Base-by-base conservation (phyloP, 163 green algal species). In the Coccomyxa subellipsoidea region DNA sequence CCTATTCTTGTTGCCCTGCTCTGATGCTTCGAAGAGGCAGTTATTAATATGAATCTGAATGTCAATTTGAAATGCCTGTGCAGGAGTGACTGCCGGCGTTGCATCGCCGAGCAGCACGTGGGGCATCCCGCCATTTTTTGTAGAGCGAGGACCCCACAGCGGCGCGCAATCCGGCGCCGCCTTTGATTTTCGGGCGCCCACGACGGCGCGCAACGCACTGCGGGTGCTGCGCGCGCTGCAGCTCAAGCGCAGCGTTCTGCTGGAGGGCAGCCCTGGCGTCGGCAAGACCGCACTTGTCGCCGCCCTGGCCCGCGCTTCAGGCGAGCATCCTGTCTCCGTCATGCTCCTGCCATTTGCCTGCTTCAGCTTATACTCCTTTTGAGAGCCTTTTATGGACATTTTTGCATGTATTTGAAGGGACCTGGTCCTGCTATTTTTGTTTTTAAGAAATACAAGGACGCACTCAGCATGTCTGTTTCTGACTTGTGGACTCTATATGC, bases 181-280 rank as follows among this genome's bases (percentile, higher is more conserved):
- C 23, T 99, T 98, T 85, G 90, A 96, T 75, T 94, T 98, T 78
- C 31, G 54, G 25, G 94, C 97, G 0, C 94, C 93, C 6, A 98
- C 97, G 18, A 96, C 95, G 0, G 85, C 87, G 0, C 87, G 92
- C 82, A 99, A 99, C 83, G 93, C 91, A 3, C 92, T 96, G 85
- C 91, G 95, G 21, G 83, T 99, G 38, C 89, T 99, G 82, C 89
- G 96, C 10, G 95, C 95, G 1, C 38, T 87, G 84, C 89, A 94
- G 88, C 82, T 95, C 79, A 84, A 79, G 69, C 96, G 95, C 88
- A 88, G 96, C 38, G 91, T 99, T 36, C 87, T 99, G 53, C 86
- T 99, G 78, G 97, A 99, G 86, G 97, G 97, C 77, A 94, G 85
- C 53, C 97, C 97, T 0, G 97, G 97, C 2, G 97, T 99, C 27